Percentiles rank a stretch among this genome's conserved stretches.
These are phyloP conservation scores for Apophysomyces sp. DNA, from an alignment of 371 early-diverging fungal species.

Conservation along the genomic window DNA sequence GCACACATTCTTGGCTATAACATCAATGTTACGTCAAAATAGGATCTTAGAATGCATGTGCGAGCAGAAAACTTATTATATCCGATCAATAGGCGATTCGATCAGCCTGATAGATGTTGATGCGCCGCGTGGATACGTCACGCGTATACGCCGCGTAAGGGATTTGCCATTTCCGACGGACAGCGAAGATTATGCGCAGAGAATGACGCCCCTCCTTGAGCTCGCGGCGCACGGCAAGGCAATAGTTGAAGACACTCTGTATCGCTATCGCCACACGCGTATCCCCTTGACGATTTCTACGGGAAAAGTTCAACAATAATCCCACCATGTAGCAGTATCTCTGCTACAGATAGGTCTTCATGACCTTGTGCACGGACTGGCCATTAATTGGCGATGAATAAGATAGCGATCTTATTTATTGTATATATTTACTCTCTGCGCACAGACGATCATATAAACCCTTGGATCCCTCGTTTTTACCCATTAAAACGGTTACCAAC, in stretches of 20 bases:
- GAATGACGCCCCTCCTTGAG: conserved; percentile 4
- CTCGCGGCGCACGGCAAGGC: conserved; percentile 3
- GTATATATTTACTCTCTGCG: too few relatives aligned
- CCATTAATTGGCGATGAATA: too few relatives aligned
- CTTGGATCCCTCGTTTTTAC: too few relatives aligned
- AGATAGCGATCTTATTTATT: too few relatives aligned
- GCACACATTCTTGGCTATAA: conserved; percentile 9
- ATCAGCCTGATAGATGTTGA: conserved; percentile 9
- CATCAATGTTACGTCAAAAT: conserved; percentile 10
- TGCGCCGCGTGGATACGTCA: conserved; percentile 2
- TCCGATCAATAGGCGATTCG: conserved; percentile 1
- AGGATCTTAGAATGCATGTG: background rate
- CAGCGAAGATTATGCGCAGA: background rate
- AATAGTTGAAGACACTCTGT: conserved; percentile 1
- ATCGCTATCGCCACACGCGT: background rate
- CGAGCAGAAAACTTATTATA: background rate
- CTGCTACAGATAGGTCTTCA: too few relatives aligned
- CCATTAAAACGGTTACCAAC: too few relatives aligned
- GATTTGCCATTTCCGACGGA: conserved; percentile 2
- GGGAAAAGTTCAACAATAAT: background rate
- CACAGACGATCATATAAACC: too few relatives aligned
- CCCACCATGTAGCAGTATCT: too few relatives aligned
- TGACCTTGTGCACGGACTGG: too few relatives aligned
- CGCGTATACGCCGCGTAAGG: background rate
- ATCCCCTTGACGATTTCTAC: conserved; percentile 1